Percentiles rank a stretch among this genome's conserved stretches.
phyloP scores from a whole-genome alignment of 495 filamentous ascomycete species.

The Xylaria flabelliformis region DNA sequence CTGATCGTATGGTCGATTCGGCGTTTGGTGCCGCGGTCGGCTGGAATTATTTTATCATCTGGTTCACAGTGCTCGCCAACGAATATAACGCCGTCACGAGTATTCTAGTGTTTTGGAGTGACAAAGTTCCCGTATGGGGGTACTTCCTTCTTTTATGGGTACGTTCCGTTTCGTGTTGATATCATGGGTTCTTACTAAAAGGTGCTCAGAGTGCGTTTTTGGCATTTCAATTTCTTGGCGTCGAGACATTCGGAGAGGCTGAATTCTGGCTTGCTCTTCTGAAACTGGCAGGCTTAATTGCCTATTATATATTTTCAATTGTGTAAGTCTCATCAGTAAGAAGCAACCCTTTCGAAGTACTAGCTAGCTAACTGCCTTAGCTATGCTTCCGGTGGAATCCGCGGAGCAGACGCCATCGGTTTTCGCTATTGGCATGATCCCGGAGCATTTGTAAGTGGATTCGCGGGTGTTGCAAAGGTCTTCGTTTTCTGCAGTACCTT shows the following conservation, averaged over 20 bases:
- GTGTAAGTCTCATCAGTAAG: constrained; percentile 47
- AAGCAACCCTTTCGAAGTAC: background rate
- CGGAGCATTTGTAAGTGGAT: constrained; percentile 70
- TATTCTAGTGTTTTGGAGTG: constrained; percentile 66
- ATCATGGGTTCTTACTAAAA: constrained; percentile 5
- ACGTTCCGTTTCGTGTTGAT: constrained; percentile 38
- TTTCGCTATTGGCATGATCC: constrained; percentile 74
- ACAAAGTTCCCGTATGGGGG: constrained; percentile 56
- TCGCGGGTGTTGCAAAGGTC: constrained; percentile 64
- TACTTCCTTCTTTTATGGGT: constrained; percentile 74
- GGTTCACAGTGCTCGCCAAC: constrained; percentile 64
- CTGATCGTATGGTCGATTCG: constrained; percentile 74
- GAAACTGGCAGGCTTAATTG: constrained; percentile 71
- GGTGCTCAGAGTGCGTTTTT: constrained; percentile 47
- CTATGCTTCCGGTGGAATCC: constrained; percentile 58
- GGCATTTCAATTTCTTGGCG: constrained; percentile 54
- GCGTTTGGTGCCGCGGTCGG: constrained; percentile 86
- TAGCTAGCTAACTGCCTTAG: constrained; percentile 31
- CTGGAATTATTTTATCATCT: constrained; percentile 77
- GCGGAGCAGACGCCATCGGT: constrained; percentile 56
- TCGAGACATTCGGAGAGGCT: constrained; percentile 65
- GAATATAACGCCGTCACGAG: constrained; percentile 66
- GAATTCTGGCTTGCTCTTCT: constrained; percentile 69
- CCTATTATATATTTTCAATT: constrained; percentile 73
- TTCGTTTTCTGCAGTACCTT: constrained; percentile 73